Percentiles rank a stretch among this genome's conserved stretches.
Conservation (phyloP, 148 eudicot species). For the Vaccinium macrocarpon region DNA sequence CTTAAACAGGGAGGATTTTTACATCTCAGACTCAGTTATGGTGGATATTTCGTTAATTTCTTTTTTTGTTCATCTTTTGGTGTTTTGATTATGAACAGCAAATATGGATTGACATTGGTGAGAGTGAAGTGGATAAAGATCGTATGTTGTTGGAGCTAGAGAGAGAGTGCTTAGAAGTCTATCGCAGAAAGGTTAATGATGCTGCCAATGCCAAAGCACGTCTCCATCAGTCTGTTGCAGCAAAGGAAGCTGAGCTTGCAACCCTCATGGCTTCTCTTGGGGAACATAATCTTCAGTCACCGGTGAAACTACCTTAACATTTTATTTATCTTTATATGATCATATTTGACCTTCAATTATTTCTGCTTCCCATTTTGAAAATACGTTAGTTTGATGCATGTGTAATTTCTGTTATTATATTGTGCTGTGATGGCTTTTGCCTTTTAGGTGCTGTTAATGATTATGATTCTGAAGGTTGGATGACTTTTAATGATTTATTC, state of each 20-base stretch:
- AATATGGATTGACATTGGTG: conserved; percentile 72
- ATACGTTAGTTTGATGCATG: not conserved
- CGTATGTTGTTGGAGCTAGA: conserved; percentile 64
- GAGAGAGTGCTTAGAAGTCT: conserved; percentile 57
- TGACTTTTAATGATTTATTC: conserved; percentile 5
- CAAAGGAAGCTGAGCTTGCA: conserved; percentile 69
- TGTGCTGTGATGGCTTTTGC: not conserved
- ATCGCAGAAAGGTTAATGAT: conserved; percentile 64
- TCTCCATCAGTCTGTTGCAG: conserved; percentile 55
- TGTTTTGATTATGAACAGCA: conserved; percentile 37
- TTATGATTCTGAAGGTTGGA: not conserved
- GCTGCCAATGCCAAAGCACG: conserved; percentile 57
- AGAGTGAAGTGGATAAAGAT: conserved; percentile 54
- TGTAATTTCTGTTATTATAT: not conserved
- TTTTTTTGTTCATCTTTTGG: conserved; percentile 16
- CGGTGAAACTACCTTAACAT: conserved; percentile 31
- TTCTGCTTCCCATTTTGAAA: not conserved
- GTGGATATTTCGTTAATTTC: not conserved
- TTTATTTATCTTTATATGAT: not conserved
- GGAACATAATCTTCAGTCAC: conserved; percentile 44
- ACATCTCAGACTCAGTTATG: not conserved
- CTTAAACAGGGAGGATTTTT: not conserved
- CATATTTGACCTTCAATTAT: not conserved
- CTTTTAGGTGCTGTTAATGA: conserved; percentile 1
- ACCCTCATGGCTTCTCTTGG: conserved; percentile 68